A percentile compares a stretch with the other conserved stretches of the same genome.
Conservation (phyloP, 75 land plant genomes). For the Sequoia sempervirens region DNA sequence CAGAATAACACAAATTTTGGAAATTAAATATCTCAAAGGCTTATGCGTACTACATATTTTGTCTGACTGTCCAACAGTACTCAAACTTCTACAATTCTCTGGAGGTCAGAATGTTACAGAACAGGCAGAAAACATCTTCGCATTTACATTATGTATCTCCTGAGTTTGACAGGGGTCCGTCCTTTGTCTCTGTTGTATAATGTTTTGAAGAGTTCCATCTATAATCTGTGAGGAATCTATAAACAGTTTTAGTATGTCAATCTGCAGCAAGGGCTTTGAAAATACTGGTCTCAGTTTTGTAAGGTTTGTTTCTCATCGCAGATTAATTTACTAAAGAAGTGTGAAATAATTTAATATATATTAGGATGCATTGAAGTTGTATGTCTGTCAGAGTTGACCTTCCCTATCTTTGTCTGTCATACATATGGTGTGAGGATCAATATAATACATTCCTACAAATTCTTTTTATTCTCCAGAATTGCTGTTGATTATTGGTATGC, state of each 20-base stretch:
- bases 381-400: no score
- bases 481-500: neutral
- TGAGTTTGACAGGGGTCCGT: neutral
- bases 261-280: no score
- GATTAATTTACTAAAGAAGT: no score
- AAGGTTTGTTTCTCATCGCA: no score
- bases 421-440: no score
- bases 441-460: no score
- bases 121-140: neutral
- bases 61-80: neutral
- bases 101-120: neutral
- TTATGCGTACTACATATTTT: neutral
- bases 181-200: neutral
- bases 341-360: no score
- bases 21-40: neutral
- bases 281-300: no score
- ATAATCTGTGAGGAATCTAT: neutral
- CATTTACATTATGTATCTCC: neutral
- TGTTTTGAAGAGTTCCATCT: neutral
- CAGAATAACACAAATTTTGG: neutral
- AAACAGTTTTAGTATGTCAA: neutral
- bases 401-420: no score
- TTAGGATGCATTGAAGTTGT: no score
- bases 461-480: no score
- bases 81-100: neutral